phyloP scores from a whole-genome alignment of 2,329 filamentous ascomycete species.

The Talaromyces sp. region DNA sequence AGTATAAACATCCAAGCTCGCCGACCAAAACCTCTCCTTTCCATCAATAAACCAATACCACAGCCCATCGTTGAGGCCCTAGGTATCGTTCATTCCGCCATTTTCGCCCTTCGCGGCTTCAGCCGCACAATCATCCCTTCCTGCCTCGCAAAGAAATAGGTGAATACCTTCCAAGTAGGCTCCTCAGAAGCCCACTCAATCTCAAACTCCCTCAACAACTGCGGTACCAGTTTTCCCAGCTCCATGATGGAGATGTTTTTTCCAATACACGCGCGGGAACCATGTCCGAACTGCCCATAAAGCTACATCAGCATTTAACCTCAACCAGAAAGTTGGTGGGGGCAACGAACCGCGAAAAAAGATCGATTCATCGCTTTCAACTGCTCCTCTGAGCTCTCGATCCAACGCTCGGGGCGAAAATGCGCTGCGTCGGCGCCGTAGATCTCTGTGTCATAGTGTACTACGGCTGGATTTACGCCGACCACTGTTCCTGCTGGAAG shows the following conservation, averaged over 20 bases:
- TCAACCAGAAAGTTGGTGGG: not conserved
- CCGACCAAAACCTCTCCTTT: not conserved
- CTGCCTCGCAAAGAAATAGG: not conserved
- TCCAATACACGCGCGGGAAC: not conserved
- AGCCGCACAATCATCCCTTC: not conserved
- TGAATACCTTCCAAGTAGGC: not conserved
- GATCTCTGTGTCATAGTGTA: not conserved
- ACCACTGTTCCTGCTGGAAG: not conserved
- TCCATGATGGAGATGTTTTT: not conserved
- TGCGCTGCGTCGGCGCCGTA: not conserved
- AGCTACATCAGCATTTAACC: not conserved
- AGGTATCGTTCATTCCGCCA: not conserved
- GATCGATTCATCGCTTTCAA: not conserved
- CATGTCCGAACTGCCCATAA: not conserved
- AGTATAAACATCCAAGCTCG: not conserved
- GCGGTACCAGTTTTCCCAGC: not conserved
- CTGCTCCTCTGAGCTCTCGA: not conserved
- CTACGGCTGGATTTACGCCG: not conserved
- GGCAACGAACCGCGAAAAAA: not conserved
- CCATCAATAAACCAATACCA: not conserved
- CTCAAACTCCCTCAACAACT: not conserved
- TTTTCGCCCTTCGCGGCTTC: not conserved
- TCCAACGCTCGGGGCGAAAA: not conserved
- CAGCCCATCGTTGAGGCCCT: not conserved
- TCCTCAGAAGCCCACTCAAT: not conserved